Base-by-base conservation (phyloP, 2,329 filamentous ascomycete species). In the Penicillium oxalicum region DNA sequence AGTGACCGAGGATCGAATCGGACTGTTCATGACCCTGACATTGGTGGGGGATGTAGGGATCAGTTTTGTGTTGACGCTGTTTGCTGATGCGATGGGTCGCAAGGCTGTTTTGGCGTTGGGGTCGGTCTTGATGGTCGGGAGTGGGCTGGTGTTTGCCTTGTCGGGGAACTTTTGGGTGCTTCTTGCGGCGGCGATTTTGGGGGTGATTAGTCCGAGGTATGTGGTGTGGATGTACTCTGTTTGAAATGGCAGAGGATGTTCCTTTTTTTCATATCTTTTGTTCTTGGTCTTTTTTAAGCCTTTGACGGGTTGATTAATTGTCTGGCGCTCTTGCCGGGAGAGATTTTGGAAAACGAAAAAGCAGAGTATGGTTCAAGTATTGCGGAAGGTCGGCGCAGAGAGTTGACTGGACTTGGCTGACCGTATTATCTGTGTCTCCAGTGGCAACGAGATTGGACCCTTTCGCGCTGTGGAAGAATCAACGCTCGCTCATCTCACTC, bases 391-490 rank as follows among this genome's bases (percentile, higher is more conserved):
- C 18, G 18, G 2, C 18, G 2, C 18, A 18, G 18, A 18, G 18
- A 18, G 18, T 18, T 1, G 18, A 18, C 18, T 18, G 1, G 18
- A 2, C 18, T 18, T 18, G 18, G 12, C 12, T 13, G 12, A 5
- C 8, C 29, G 26, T 9, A n/a, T 7, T 13, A 27, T 12, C 13
- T 27, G 32, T 26, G 32, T 36, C 18, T 7, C 11, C 42, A 70
- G 67, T 56, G 83, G 83, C 5, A 77, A 80, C 12, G 83, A 86
- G 55, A 84, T 86, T 60, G 83, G 83, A 0, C 83, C 83, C 0
- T 86, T 86, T 55, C 72, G 82, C 34, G 80, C 80, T 3, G 79
- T 87, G 29, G 83, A 86, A 60, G 82, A 86, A 70, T 81, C 78
- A 0, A 80, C 78, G 32, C 61, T 86, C 6, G 79, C 81, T 4